phyloP scores from a whole-genome alignment of 805 yeast genomes.

The Wickerhamiella sergipiensis region DNA sequence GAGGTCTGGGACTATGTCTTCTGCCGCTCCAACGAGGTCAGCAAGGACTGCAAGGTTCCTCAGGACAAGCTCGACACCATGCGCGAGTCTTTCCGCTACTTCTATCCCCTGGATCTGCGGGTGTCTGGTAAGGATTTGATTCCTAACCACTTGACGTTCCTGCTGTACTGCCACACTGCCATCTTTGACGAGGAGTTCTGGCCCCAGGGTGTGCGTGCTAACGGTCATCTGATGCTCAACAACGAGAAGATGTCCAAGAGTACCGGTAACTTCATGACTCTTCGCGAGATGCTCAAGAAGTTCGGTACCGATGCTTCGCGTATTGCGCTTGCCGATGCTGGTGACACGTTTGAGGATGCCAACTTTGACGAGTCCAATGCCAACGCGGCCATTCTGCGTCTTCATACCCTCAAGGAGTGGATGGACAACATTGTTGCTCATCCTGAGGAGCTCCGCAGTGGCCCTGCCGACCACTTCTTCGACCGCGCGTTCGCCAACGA shows the following conservation, averaged over 20 bases:
- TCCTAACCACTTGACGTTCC: slow-evolving; percentile 94
- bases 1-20: slow-evolving; percentile 89
- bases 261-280: slow-evolving; percentile 92
- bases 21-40: slow-evolving; percentile 46
- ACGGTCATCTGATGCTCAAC: slow-evolving; percentile 90
- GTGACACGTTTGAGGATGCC: slow-evolving; percentile 95
- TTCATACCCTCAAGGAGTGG: slow-evolving; percentile 91
- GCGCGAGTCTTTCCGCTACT: slow-evolving; percentile 92
- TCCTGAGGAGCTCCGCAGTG: slow-evolving; percentile 36
- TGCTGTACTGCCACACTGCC: slow-evolving; percentile 85
- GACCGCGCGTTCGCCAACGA: slow-evolving; percentile 89
- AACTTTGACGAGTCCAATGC: slow-evolving; percentile 95
- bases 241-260: slow-evolving; percentile 97
- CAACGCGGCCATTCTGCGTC: slow-evolving; percentile 90
- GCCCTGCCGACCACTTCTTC: slow-evolving; percentile 48
- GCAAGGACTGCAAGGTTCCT: slow-evolving; percentile 44
- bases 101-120: slow-evolving; percentile 86
- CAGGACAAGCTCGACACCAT: slow-evolving; percentile 48
- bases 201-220: slow-evolving; percentile 90
- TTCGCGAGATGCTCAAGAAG: slow-evolving; percentile 69
- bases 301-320: slow-evolving; percentile 97
- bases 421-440: slow-evolving; percentile 58
- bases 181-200: slow-evolving; percentile 80
- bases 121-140: slow-evolving; percentile 94
- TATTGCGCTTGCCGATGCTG: slow-evolving; percentile 96